A percentile compares a stretch with the other conserved stretches of the same genome.
These are phyloP conservation scores for Golubevia sp. DNA, from an alignment of 1,284 basidiomycete species.

Conservation along the genomic window DNA sequence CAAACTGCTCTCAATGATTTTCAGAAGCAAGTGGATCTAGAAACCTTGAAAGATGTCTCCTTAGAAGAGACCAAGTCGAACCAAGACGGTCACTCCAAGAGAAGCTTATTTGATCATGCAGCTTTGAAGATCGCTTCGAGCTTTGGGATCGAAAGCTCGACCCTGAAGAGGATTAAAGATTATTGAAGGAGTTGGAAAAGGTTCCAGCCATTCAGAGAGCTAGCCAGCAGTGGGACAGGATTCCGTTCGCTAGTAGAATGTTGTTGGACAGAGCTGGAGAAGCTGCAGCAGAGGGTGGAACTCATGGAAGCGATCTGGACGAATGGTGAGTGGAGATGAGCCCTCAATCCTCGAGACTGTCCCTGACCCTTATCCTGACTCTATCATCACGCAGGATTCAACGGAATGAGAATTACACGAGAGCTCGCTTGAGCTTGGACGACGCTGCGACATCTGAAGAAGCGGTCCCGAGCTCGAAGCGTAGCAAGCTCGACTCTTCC, in stretches of 20 bases:
- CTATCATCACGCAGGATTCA: background rate
- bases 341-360: background rate
- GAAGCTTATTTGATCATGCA: slow-evolving; percentile 5
- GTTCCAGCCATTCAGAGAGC: background rate
- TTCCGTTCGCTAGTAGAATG: background rate
- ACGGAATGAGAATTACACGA: slow-evolving; percentile 8
- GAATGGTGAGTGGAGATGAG: slow-evolving; percentile 2
- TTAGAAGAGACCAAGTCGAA: background rate
- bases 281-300: background rate
- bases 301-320: background rate
- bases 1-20: slow-evolving; percentile 1
- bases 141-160: slow-evolving; percentile 2
- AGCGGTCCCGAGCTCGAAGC: background rate
- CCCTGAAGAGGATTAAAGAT: background rate
- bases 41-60: background rate
- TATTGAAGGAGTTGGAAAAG: background rate
- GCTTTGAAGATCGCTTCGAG: slow-evolving; percentile 3
- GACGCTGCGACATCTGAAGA: background rate
- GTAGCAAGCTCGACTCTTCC: background rate
- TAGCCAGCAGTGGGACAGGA: background rate
- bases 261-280: too few relatives aligned
- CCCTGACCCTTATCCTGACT: background rate
- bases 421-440: slow-evolving; percentile 6
- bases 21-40: background rate
- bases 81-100: background rate